A percentile compares a stretch with the other conserved stretches of the same genome.
These are phyloP conservation scores for Excoecaria agallocha DNA, from an alignment of 345 rosid species.

Conservation along the genomic window DNA sequence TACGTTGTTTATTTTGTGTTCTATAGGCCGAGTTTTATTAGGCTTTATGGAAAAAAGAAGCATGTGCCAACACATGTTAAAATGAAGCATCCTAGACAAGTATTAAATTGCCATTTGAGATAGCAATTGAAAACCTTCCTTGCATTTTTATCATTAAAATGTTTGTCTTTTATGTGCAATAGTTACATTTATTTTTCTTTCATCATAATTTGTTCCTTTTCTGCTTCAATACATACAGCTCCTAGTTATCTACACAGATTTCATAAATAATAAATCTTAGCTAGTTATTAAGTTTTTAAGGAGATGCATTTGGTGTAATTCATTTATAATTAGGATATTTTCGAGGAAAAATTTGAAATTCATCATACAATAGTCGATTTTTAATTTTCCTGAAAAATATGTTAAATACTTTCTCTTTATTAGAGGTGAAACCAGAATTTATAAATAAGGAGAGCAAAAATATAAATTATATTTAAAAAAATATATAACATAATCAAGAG, in stretches of 20 bases:
- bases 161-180: background rate
- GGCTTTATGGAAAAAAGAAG: slow-evolving; percentile 14
- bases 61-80: slow-evolving; percentile 19
- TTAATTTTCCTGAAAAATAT: no score
- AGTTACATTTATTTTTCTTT: background rate
- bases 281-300: no score
- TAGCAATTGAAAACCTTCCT: background rate
- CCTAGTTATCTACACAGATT: background rate
- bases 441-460: no score
- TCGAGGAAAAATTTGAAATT: no score
- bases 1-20: background rate
- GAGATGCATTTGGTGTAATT: no score
- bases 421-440: no score
- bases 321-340: no score
- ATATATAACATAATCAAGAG: no score
- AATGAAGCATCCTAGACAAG: slow-evolving; percentile 17
- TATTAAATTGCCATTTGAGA: background rate
- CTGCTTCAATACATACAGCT: background rate
- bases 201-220: background rate
- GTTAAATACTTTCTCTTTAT: no score
- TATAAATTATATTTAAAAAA: no score
- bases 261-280: no score
- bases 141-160: background rate
- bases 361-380: no score
- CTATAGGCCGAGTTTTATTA: background rate